Evolutionary conservation across 2,329 filamentous ascomycete genomes (phyloP), one percentile per base, ranked within the genome.

Genomic region (Ophiostoma populinum): DNA sequence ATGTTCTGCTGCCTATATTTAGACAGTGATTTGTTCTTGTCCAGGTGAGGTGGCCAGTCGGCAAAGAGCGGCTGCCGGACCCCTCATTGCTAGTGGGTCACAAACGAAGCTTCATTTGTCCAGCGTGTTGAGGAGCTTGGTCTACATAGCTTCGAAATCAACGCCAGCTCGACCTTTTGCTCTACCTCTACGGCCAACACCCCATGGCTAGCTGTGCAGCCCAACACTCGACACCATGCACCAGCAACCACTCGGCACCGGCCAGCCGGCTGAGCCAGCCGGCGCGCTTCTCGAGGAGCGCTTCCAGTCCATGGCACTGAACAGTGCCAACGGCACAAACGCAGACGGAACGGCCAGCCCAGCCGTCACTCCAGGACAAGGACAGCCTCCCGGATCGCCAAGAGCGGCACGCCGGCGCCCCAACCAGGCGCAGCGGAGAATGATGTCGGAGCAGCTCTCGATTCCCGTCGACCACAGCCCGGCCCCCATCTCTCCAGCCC

Each of bases 381-480:
- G 25, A 11, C 31, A 24, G 16, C 25, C 40, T 4, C 38, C 42
- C 2, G 30, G 25, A 3, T 40, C 42, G 13, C 42, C 41, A 2
- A 21, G 21, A 19, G 22, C 33, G 7, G 24, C 45, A 34, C 56
- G 57, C 45, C 71, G 63, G 45, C 66, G 70, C 16, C 63, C 58
- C 3, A 77, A 77, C 40, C 72, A 77, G 47, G 70, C 71, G 2
- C 67, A 75, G 44, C 60, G 71, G 32, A 63, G 71, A 16, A 68
- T 75, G 45, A 70, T 74, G 66, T 72, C 61, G 37, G 60, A 69
- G 5, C 65, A 75, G 42, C 46, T 73, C 13, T 62, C 66, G 1
- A 64, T 75, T 30, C 60, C 67, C 5, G 58, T 75, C 34, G 65
- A 72, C 40, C 50, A 59, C 10, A 58, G 59, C 37, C 47, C 52